Evolutionary conservation across 306 rosid species (phyloP).

Genomic region (Luffa aegyptiaca): DNA sequence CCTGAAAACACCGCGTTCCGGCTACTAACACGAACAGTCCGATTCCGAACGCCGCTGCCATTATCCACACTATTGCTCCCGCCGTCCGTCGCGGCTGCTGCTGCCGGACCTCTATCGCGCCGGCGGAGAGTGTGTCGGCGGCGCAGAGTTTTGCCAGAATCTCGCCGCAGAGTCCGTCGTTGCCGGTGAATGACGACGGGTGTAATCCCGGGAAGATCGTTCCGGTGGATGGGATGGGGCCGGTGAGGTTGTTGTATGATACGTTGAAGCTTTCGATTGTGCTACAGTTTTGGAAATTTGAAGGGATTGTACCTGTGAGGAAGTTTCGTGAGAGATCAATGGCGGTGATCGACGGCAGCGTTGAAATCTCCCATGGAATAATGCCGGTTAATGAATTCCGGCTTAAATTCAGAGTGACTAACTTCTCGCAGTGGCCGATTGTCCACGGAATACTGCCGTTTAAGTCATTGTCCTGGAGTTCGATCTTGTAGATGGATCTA

Average conservation of each 20-base stretch:
- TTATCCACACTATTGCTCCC: slow-evolving; percentile 79
- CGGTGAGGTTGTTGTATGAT: slow-evolving; percentile 62
- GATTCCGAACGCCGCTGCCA: slow-evolving; percentile 84
- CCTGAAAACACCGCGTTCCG: slow-evolving; percentile 76
- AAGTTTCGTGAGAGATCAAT: slow-evolving; percentile 69
- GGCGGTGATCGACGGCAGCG: slow-evolving; percentile 64
- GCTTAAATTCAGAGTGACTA: slow-evolving; percentile 47
- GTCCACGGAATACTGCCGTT: slow-evolving; percentile 72
- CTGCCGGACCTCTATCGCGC: slow-evolving; percentile 19
- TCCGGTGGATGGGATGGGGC: slow-evolving; percentile 67
- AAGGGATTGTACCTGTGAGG: slow-evolving; percentile 82
- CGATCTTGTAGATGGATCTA: slow-evolving; percentile 42
- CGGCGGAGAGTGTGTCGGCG: slow-evolving; percentile 20
- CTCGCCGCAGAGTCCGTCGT: slow-evolving; percentile 65
- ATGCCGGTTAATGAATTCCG: slow-evolving; percentile 66
- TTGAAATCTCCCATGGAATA: slow-evolving; percentile 85
- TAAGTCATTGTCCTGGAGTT: slow-evolving; percentile 47
- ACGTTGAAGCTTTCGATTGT: slow-evolving; percentile 71
- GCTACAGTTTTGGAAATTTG: slow-evolving; percentile 60
- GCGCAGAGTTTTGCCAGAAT: slow-evolving; percentile 51
- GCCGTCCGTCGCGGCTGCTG: slow-evolving; percentile 59
- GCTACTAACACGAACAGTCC: slow-evolving; percentile 74
- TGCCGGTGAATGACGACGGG: slow-evolving; percentile 72
- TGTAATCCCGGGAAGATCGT: slow-evolving; percentile 46
- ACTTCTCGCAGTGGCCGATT: slow-evolving; percentile 69